phyloP scores from a whole-genome alignment of 108 stramenopile species.

The Phaeodactylum tricornutum region DNA sequence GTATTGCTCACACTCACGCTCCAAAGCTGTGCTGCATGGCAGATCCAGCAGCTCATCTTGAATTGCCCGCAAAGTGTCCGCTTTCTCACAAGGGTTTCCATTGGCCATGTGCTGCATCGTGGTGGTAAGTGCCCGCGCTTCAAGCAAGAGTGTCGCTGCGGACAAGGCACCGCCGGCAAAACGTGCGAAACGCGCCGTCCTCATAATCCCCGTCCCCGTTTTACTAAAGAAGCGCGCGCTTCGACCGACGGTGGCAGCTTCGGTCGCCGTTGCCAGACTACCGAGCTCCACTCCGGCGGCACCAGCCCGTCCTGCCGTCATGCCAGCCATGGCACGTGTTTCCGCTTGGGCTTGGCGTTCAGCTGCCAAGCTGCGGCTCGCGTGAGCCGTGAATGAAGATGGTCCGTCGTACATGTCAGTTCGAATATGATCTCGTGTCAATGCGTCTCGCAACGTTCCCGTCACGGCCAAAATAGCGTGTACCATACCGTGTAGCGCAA shows the following conservation, averaged over 20 bases:
- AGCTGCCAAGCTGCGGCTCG: too few relatives aligned
- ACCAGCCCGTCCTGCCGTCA: neutral
- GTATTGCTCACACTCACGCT: conserved; percentile 32
- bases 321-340: neutral
- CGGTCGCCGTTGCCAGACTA: conserved; percentile 1
- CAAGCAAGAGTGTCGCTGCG: conserved; percentile 21
- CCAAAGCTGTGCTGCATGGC: conserved; percentile 21
- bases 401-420: conserved; percentile 15
- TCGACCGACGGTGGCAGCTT: neutral
- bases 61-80: conserved; percentile 10
- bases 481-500: conserved; percentile 45
- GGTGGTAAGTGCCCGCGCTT: conserved; percentile 18
- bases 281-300: conserved; percentile 3
- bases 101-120: conserved; percentile 20
- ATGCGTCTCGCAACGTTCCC: conserved; percentile 40
- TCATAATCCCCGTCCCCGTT: conserved; percentile 11
- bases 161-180: conserved; percentile 32
- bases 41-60: conserved; percentile 16
- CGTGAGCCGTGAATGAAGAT: too few relatives aligned
- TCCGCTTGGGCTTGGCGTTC: conserved; percentile 5
- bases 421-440: conserved; percentile 36
- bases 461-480: conserved; percentile 40
- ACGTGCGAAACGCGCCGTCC: conserved; percentile 16
- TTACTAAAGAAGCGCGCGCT: neutral
- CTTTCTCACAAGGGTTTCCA: conserved; percentile 37